Conservation (phyloP, 805 yeast genomes). For the Yamadazyma phyllophila region DNA sequence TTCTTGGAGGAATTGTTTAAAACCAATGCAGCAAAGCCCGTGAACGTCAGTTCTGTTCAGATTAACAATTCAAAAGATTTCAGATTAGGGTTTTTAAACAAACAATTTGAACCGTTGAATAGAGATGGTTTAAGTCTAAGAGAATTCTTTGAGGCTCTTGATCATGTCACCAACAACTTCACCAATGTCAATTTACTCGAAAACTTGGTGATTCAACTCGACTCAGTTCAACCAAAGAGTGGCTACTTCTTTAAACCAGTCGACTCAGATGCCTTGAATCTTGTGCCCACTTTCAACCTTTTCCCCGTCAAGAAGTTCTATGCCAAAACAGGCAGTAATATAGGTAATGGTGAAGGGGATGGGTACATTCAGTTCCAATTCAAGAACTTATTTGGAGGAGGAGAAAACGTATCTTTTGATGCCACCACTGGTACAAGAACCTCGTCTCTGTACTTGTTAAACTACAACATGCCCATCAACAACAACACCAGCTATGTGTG, state of each 20-base stretch:
- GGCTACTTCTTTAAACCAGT: constrained; percentile 6
- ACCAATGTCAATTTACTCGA: constrained; percentile 25
- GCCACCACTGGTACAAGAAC: constrained; percentile 51
- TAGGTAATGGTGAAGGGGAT: constrained; percentile 96
- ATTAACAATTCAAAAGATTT: constrained; percentile 48
- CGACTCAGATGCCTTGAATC: constrained; percentile 16
- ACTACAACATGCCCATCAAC: constrained; percentile 45
- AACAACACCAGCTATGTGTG: constrained; percentile 40
- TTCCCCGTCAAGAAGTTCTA: constrained; percentile 66
- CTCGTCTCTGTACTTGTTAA: constrained; percentile 47
- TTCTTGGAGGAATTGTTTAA: constrained; percentile 33
- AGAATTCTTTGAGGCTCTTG: constrained; percentile 41
- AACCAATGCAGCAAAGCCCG: constrained; percentile 38
- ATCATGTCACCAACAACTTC: constrained; percentile 43
- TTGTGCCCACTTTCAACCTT: constrained; percentile 38
- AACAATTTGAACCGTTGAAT: constrained; percentile 50
- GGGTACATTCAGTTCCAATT: constrained; percentile 78
- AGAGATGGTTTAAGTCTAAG: constrained; percentile 32
- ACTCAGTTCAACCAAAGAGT: constrained; percentile 14
- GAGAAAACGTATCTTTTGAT: constrained; percentile 50
- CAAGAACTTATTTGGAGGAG: constrained; percentile 57
- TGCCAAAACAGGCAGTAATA: constrained; percentile 91
- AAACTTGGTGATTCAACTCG: constrained; percentile 11
- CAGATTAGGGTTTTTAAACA: constrained; percentile 43
- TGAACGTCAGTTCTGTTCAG: constrained; percentile 43